Percentiles rank a stretch among this genome's conserved stretches.
Evolutionary conservation across 306 rosid species (phyloP).

Genomic region (Canavalia ensiformis): DNA sequence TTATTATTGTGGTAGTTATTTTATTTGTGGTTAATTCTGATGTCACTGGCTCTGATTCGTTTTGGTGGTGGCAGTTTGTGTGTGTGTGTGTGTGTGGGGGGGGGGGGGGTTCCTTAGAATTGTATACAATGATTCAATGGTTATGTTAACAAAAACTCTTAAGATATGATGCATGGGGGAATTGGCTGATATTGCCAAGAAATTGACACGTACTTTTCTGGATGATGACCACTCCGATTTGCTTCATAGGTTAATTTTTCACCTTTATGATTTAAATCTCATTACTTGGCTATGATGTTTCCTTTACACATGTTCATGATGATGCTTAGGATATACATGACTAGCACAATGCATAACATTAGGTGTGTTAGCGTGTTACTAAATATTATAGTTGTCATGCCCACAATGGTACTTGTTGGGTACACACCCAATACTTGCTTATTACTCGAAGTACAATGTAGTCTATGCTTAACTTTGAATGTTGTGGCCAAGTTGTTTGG

Average conservation of each 20-base stretch:
- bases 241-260: not conserved
- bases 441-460: no score
- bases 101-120: not conserved
- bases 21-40: not conserved
- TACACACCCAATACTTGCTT: no score
- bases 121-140: no score
- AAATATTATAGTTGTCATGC: no score
- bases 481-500: no score
- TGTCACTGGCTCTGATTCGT: not conserved
- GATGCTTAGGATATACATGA: not conserved
- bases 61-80: not conserved
- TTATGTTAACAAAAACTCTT: not conserved
- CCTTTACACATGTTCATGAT: not conserved
- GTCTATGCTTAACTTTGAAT: no score
- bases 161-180: not conserved
- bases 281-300: not conserved
- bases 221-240: constrained; percentile 5
- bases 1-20: not conserved
- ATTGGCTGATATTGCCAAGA: not conserved
- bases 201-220: not conserved
- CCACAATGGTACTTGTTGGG: no score
- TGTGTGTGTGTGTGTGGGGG: no score
- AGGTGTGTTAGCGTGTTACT: no score
- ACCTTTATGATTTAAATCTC: not conserved
- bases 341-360: not conserved